Conservation (phyloP, 495 filamentous ascomycete genomes). For the Neurospora sp. region DNA sequence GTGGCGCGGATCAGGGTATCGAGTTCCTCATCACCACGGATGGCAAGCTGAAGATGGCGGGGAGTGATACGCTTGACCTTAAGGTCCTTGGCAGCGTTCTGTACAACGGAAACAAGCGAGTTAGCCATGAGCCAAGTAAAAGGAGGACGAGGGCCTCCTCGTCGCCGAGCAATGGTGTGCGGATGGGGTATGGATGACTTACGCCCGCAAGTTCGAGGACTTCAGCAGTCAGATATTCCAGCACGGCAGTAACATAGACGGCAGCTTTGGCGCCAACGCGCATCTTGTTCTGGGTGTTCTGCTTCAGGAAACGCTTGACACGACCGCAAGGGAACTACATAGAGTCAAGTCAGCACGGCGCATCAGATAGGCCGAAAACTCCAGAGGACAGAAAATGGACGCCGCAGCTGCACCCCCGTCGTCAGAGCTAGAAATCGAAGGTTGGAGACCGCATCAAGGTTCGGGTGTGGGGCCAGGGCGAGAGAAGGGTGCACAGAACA, state of each 20-base stretch:
- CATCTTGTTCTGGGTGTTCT: constrained; percentile 99
- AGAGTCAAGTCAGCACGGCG: constrained; percentile 22
- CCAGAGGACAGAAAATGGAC: background rate
- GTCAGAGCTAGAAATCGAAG: background rate
- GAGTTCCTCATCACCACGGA: constrained; percentile 96
- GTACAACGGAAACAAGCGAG: constrained; percentile 1
- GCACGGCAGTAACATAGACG: constrained; percentile 95
- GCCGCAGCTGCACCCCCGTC: background rate
- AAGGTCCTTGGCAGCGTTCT: constrained; percentile 96
- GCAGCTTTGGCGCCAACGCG: constrained; percentile 98
- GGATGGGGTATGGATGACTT: constrained; percentile 24
- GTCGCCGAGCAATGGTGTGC: background rate
- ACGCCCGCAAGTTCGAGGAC: constrained; percentile 92
- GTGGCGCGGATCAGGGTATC: constrained; percentile 96
- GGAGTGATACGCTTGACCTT: constrained; percentile 99
- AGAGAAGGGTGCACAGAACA: background rate
- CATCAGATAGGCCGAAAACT: background rate
- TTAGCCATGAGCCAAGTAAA: background rate
- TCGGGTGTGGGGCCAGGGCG: background rate
- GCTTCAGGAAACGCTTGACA: constrained; percentile 99
- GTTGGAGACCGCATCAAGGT: background rate
- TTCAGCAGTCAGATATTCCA: constrained; percentile 97
- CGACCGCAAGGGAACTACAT: constrained; percentile 93
- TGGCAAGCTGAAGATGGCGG: constrained; percentile 94
- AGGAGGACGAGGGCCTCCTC: constrained; percentile 2